Evolutionary conservation across 441 rosid genomes (phyloP), one percentile per base, ranked within the genome.

Genomic region (Euphorbia celastroides): DNA sequence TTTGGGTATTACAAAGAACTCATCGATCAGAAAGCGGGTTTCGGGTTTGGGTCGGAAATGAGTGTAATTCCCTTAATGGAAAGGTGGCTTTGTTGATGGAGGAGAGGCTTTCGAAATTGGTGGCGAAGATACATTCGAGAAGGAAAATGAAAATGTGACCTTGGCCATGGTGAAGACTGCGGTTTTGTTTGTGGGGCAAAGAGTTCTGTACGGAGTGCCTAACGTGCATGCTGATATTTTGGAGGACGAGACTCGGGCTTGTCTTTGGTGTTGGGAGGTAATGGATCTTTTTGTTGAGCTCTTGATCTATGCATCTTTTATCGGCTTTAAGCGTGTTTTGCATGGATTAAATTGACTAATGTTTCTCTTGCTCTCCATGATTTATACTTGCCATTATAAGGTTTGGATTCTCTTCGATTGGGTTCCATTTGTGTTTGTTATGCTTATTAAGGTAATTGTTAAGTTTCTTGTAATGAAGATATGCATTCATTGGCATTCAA

Each of bases 261-360:
- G 82, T 73, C 93, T 89, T 7, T 91, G 97, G 97, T 94, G 99
- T 67, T 94, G 97, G 99, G 99, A 94, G 99, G 99, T 93, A 66
- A 38, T 65, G 11, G 23, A n/a, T 42, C 27, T 17, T 31, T 58
- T 54, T 25, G 3, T 58, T 58, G 23, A n/a, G n/a, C 16, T 58
- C 6, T 56, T 26, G 60, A 52, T 23, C 11, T 52, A 11, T 3
- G 50, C 28, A 14, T 34, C 22, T 11, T 61, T 59, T n/a, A 44
- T 44, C 23, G 27, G 11, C 56, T 31, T 57, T 32, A 27, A 12
- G n/a, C 26, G 32, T 36, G 4, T 56, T 16, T 55, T 62, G 4
- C 12, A 44, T 63, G 16, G 57, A 16, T 30, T 64, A 19, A 2
- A 28, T n/a, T 28, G 16, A 64, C 32, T 30, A 31, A 12, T 34